Base-by-base conservation (phyloP, 345 rosid species). In the Camelina sativa region DNA sequence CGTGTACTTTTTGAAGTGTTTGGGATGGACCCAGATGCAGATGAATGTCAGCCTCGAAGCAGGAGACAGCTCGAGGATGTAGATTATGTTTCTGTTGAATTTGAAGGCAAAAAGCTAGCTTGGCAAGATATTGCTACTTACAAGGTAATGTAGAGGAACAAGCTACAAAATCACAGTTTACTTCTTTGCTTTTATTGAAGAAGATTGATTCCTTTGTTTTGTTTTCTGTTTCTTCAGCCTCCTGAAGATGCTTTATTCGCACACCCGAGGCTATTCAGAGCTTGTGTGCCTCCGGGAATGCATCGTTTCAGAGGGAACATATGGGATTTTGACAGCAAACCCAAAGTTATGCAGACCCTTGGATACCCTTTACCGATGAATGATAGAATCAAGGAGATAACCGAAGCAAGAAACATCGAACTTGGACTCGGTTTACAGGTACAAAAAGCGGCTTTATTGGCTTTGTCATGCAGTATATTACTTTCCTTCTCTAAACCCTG, bases 361-460 rank as follows among this genome's bases (percentile, higher is more conserved):
- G 97, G 97, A 20, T 95, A 92, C 74, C 97, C 97, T 51, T 83
- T 90, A 79, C 57, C 51, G 22, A 69, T 86, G 80, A 66, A 75
- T 46, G 97, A 95, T 65, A 85, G 92, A 84, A 90, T 89, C 72
- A 91, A 83, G 7, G 97, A 90, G 69, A 90, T 95, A 64, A 90
- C 99, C 1, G 93, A 89, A 78, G 99, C 99, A 38, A 86, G 97
- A 82, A 91, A 87, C 76, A 90, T 94, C 40, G 97, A 91, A 81
- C 93, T 95, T 20, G 97, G 97, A 71, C 96, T 91, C 50, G 99
- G 99, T 53, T 76, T 95, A 50, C 99, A 95, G 96, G 97, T 94
- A 75, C 15, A 37, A 16, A 13, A 28, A 3, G 6, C 7, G 0
- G 3, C 3, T 62, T 23, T 23, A 20, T 7, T 1, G 1, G 19